Evolutionary conservation across 768 basidiomycete species (phyloP).

Genomic region (Serendipita vermifera): DNA sequence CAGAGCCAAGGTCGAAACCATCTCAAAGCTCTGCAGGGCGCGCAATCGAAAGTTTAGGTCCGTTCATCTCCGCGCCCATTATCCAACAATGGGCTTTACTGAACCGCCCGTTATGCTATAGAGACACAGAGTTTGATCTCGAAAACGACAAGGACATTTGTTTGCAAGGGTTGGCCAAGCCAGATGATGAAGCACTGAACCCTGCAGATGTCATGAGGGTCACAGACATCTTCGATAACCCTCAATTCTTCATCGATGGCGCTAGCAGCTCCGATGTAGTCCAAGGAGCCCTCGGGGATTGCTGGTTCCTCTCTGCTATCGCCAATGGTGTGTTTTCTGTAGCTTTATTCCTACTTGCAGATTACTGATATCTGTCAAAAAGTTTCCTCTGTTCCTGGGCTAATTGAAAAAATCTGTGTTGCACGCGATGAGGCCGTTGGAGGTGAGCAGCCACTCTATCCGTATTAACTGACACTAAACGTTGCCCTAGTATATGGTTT

Average conservation of each 20-base stretch:
- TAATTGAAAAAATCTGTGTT: constrained; percentile 43
- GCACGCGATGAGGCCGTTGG: constrained; percentile 33
- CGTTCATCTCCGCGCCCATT: constrained; percentile 12
- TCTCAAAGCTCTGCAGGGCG: constrained; percentile 33
- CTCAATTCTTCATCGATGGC: constrained; percentile 38
- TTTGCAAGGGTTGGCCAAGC: constrained; percentile 27
- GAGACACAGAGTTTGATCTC: constrained; percentile 46
- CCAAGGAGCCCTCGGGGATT: constrained; percentile 40
- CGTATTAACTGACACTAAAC: background rate
- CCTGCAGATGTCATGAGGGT: constrained; percentile 35
- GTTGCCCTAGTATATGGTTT: constrained; percentile 45
- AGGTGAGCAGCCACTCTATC: background rate
- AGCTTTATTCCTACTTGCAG: no score
- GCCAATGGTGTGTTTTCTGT: constrained; percentile 23
- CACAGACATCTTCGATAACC: constrained; percentile 40
- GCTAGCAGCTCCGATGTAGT: constrained; percentile 33
- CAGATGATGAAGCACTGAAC: constrained; percentile 14
- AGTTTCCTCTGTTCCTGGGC: constrained; percentile 31
- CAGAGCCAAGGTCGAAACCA: constrained; percentile 32
- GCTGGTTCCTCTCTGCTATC: constrained; percentile 42
- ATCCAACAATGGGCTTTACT: background rate
- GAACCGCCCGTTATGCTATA: constrained; percentile 16
- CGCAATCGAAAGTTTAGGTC: constrained; percentile 43
- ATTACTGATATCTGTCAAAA: no score
- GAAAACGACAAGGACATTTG: constrained; percentile 31